Evolutionary conservation across 1,284 basidiomycete species (phyloP).

Genomic region (Ustilago tritici): DNA sequence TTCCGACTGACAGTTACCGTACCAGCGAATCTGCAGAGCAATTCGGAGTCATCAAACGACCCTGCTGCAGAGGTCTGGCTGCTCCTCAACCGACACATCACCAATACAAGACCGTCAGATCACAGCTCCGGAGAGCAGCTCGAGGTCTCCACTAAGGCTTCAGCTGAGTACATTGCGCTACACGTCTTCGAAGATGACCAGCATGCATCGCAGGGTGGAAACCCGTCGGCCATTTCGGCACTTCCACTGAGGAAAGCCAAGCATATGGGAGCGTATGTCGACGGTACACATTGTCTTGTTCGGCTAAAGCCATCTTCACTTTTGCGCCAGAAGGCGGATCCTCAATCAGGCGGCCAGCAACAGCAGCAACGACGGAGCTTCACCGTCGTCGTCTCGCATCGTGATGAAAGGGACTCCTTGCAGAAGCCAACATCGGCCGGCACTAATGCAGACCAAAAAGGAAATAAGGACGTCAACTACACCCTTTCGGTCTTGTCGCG

Average conservation of each 20-base stretch:
- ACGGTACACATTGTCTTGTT: conserved; percentile 81
- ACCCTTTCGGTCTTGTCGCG: conserved; percentile 74
- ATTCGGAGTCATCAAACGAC: conserved; percentile 5
- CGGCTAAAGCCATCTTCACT: conserved; percentile 28
- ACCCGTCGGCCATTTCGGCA: conserved; percentile 1
- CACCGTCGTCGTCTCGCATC: conserved; percentile 56
- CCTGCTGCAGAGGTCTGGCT: conserved; percentile 76
- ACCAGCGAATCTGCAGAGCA: neutral
- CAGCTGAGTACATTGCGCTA: conserved; percentile 79
- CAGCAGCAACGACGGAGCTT: conserved; percentile 23
- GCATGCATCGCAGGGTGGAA: conserved; percentile 2
- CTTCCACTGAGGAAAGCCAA: conserved; percentile 20
- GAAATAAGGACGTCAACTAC: conserved; percentile 70
- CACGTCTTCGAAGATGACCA: conserved; percentile 72
- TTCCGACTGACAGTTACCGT: conserved; percentile 29
- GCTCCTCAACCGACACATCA: conserved; percentile 81
- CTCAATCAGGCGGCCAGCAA: neutral
- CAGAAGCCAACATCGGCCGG: neutral
- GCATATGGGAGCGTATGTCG: conserved; percentile 77
- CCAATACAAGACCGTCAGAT: conserved; percentile 56
- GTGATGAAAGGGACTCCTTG: conserved; percentile 46
- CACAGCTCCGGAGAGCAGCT: neutral
- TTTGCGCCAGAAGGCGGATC: conserved; percentile 2
- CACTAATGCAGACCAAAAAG: conserved; percentile 5
- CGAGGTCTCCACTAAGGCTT: neutral